Percentiles rank a stretch among this genome's conserved stretches.
These are phyloP conservation scores for Xylariales sp. DNA, from an alignment of 2,329 filamentous ascomycete species.

Conservation along the genomic window DNA sequence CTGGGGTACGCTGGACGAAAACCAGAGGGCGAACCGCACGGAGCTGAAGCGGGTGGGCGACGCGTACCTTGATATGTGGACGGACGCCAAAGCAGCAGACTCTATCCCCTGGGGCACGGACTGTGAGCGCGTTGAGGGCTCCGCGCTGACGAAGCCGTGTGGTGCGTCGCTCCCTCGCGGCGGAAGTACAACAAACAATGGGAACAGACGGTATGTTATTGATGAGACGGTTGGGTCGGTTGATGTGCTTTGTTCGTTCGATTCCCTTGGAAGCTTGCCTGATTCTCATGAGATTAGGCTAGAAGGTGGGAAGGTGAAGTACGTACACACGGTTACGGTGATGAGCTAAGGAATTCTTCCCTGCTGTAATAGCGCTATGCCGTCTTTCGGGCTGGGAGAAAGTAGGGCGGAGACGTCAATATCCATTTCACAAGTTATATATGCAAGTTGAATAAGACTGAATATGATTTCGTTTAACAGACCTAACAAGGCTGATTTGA, in stretches of 20 bases:
- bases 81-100: conserved; percentile 50
- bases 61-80: conserved; percentile 55
- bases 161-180: conserved; percentile 48
- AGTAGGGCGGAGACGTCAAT: neutral
- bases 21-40: conserved; percentile 45
- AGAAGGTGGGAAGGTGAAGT: conserved; percentile 51
- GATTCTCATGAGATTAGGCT: conserved; percentile 53
- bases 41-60: conserved; percentile 52
- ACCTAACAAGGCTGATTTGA: neutral
- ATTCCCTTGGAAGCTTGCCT: conserved; percentile 49
- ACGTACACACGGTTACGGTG: conserved; percentile 53
- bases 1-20: conserved; percentile 48
- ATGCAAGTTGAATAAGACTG: neutral
- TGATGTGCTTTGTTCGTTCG: conserved; percentile 52
- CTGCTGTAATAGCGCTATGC: neutral
- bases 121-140: conserved; percentile 53
- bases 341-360: conserved; percentile 4
- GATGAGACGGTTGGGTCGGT: conserved; percentile 52
- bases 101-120: conserved; percentile 52
- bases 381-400: neutral
- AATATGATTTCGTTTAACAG: neutral
- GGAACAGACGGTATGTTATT: conserved; percentile 52
- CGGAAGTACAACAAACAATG: conserved; percentile 48
- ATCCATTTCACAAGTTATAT: neutral
- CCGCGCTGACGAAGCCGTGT: conserved; percentile 49